Base-by-base conservation (phyloP, 352 stramenopile species). In the Pythium utonaiense region DNA sequence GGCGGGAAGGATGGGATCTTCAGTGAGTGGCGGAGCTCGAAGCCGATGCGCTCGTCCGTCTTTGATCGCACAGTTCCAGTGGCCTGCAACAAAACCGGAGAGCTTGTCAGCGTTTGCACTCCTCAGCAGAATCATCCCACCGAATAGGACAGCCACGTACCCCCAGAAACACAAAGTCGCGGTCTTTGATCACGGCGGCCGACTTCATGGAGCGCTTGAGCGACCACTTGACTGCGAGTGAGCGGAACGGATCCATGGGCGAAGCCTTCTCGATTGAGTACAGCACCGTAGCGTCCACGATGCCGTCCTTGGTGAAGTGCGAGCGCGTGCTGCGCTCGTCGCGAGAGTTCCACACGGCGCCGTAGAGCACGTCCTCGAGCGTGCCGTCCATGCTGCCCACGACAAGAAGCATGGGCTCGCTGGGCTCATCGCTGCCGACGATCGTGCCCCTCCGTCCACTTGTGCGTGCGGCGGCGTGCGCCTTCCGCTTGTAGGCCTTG, bases 301-400 rank as follows among this genome's bases (percentile, higher is more conserved):
- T 57, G 56, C 80, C 67, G 57, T 87, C 77, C 10, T 69, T 68
- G 25, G 75, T 75, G 53, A 81, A 88, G 14, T 78, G 63, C 28
- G 72, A 78, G 30, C 83, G 78, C 17, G 84, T 60, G n/a, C 71
- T 72, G 67, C 86, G 85, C 5, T 67, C 62, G 19, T 86, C 77
- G 3, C 72, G 27, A 10, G 75, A 78, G 13, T 72, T 50, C 22
- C 61, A 70, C 38, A 85, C 45, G n/a, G 70, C 61, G n/a, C 82
- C 82, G 60, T 84, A 88, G 54, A 91, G 73, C 22, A 77, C 75
- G 44, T 91, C 82, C 24, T 90, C 70, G 0, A 91, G 50, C 22
- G 70, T 78, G 19, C 82, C 80, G 14, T 77, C 70, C 4, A 91
- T 70, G 8, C 69, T 83, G 17, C 82, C 82, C 1, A 70, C 41